Evolutionary conservation across 176 grass and related monocot species (phyloP), one percentile per base, ranked within the genome.

Genomic region (Elaeis guineensis): DNA sequence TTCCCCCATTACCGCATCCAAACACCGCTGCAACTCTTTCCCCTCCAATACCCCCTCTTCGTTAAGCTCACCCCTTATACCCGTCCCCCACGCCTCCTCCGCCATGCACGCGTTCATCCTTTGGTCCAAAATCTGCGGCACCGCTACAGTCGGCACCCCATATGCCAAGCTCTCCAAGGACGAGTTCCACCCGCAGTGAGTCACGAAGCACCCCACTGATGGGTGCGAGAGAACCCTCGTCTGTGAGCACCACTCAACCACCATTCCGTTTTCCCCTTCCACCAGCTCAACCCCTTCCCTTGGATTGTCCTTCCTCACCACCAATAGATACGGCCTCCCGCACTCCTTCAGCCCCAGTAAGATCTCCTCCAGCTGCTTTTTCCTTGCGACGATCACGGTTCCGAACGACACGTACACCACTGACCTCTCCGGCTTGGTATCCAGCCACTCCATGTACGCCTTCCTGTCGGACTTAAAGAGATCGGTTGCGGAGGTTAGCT

Each of bases 181-280:
- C 0, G 88, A 92, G 72, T 86, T 92, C 88, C 88, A 86, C 0
- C 79, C 83, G 3, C 69, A 80, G 51, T 91, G 83, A 4, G 83
- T 90, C 2, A 90, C 59, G 55, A 90, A 90, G 76, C 87, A 90
- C 0, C 82, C 87, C 21, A 90, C 73, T 0, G 84, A 72, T 0
- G 52, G 4, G 64, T 95, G 90, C 21, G 53, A 64, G 30, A 89
- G 69, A 30, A 89, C 86, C 52, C 63, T 25, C 55, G 71, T 75
- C 18, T 58, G 81, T 54, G 69, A 49, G 66, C 79, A 82, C 79
- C 79, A 82, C 51, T 65, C 72, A 19, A 76, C 54, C 1, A 82
- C 72, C 66, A 76, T 49, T 9, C 66, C 79, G 17, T 62, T 72
- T 17, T 79, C 56, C 2, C 3, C 49, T 6, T 16, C 16, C 29